Conservation (phyloP, 805 yeast genomes). For the Ogataea nakhonphanomensis region DNA sequence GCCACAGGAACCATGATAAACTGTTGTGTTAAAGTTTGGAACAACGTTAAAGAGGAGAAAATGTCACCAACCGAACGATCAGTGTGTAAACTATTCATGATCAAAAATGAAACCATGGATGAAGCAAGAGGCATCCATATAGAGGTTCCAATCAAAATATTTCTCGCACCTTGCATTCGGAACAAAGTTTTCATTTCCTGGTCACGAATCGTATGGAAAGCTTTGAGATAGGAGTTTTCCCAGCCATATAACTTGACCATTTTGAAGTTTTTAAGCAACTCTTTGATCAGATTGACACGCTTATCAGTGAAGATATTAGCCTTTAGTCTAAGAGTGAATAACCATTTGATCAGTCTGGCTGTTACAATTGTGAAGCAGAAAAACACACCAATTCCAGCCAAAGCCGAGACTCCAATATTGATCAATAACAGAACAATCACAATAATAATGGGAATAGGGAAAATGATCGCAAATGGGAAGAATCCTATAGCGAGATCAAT, state of each 20-base stretch:
- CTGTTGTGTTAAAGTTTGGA: slow-evolving; percentile 57
- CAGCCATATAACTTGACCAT: slow-evolving; percentile 85
- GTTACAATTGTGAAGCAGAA: slow-evolving; percentile 46
- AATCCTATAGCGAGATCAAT: slow-evolving; percentile 71
- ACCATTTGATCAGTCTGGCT: slow-evolving; percentile 42
- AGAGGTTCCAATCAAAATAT: slow-evolving; percentile 53
- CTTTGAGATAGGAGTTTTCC: slow-evolving; percentile 73
- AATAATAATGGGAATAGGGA: slow-evolving; percentile 60
- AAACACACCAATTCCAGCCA: slow-evolving; percentile 66
- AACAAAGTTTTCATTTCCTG: slow-evolving; percentile 61
- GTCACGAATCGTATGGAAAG: slow-evolving; percentile 51
- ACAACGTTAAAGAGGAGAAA: slow-evolving; percentile 67
- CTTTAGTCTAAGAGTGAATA: slow-evolving; percentile 51
- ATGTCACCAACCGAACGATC: slow-evolving; percentile 53
- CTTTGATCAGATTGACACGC: slow-evolving; percentile 75
- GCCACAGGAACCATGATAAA: slow-evolving; percentile 70
- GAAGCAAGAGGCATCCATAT: slow-evolving; percentile 60
- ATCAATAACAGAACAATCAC: slow-evolving; percentile 62
- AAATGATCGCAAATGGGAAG: slow-evolving; percentile 60
- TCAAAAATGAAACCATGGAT: slow-evolving; percentile 57
- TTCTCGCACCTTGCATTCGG: slow-evolving; percentile 61
- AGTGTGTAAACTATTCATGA: slow-evolving; percentile 34
- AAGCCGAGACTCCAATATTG: slow-evolving; percentile 68
- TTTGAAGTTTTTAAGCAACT: slow-evolving; percentile 72
- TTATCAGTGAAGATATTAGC: slow-evolving; percentile 67